These are phyloP conservation scores for Raphanus raphanistrum DNA, from an alignment of 345 rosid genomes.

Conservation along the genomic window DNA sequence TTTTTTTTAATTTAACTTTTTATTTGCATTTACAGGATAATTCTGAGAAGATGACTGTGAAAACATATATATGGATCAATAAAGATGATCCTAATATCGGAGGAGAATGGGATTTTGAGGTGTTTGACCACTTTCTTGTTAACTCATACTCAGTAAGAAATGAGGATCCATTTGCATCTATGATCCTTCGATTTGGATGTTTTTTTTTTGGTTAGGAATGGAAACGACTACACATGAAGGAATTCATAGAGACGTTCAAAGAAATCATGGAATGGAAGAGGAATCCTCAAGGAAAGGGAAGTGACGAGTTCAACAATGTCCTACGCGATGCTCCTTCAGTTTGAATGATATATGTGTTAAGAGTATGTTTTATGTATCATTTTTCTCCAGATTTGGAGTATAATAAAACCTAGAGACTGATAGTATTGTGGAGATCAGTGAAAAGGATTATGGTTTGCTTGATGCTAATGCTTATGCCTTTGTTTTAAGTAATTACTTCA, in stretches of 20 bases:
- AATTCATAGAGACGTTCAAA: constrained; percentile 51
- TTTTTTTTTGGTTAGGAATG: constrained; percentile 53
- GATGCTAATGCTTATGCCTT: neutral
- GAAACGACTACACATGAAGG: constrained; percentile 54
- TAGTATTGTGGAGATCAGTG: constrained; percentile 5
- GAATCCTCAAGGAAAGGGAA: constrained; percentile 58
- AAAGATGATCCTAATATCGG: constrained; percentile 60
- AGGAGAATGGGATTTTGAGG: constrained; percentile 95
- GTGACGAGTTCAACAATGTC: constrained; percentile 31
- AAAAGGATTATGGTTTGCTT: neutral
- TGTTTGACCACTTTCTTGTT: constrained; percentile 9
- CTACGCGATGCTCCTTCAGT: constrained; percentile 1
- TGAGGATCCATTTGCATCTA: neutral
- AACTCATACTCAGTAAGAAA: neutral
- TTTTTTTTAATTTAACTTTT: neutral
- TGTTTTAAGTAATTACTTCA: too few species aligned
- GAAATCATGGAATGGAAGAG: constrained; percentile 56
- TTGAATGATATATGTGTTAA: constrained; percentile 4
- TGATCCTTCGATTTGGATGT: too few species aligned
- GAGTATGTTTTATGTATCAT: neutral
- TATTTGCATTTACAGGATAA: constrained; percentile 34
- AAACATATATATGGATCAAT: constrained; percentile 67
- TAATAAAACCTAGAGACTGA: constrained; percentile 12
- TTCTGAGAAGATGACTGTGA: constrained; percentile 48
- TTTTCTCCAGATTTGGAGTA: neutral